Evolutionary conservation across 1,284 basidiomycete genomes (phyloP), one percentile per base, ranked within the genome.

Genomic region (Wallemia ichthyophaga): DNA sequence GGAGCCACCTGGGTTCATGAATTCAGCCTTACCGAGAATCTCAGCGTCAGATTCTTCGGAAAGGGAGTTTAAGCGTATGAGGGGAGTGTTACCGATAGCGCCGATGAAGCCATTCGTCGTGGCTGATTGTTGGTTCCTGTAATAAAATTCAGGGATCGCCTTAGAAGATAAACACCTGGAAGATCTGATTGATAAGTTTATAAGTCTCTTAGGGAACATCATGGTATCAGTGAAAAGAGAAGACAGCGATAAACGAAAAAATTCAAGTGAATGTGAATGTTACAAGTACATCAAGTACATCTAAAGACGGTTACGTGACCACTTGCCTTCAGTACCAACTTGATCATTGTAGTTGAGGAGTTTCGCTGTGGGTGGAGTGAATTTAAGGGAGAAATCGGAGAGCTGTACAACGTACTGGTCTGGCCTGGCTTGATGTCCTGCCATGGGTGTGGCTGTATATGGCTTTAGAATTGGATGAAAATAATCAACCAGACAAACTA

Each of bases 1-100:
- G 64, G 86, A 91, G 55, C 94, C 94, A n/a, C 94, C 94, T 0
- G 94, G 94, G 66, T 95, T 94, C 74, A 94, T 88, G 69, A 96
- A 92, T 72, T 98, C 92, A 58, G 89, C 88, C 70, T 98, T 98
- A 55, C 85, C 92, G 62, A 83, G 80, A 62, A 98, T 87, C 61
- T 81, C 80, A 62, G 80, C 82, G n/a, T 91, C 91, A 0, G 81
- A 86, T 69, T 79, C 79, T 62, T 89, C 79, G n/a, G 88, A 94
- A 25, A 95, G 75, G 27, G 73, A 73, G 71, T 84, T 81, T 60
- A 94, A 74, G 64, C 81, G 78, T 63, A 94, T 88, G 58, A 96
- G 74, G 59, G 92, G 92, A 1, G 92, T 98, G 72, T 91, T 91
- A 64, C 92, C 91, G 61, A 96, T 75, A 15, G 89, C 83, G 23